phyloP scores from a whole-genome alignment of 2,329 filamentous ascomycete species.

The Xylariaceae sp. region DNA sequence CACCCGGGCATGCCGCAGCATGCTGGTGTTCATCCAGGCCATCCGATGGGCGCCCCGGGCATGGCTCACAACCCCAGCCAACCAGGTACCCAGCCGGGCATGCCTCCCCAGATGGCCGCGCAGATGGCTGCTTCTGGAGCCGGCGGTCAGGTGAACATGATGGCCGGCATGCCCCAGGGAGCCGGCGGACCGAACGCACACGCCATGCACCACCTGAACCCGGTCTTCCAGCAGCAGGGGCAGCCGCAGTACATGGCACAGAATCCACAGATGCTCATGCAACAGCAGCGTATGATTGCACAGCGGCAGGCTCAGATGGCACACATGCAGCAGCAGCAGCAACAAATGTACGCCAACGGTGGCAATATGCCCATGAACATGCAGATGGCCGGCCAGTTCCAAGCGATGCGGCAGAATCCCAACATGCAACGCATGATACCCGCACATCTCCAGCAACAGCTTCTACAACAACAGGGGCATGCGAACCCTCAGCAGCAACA shows the following conservation, averaged over 20 bases:
- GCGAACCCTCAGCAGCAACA: constrained; percentile 25
- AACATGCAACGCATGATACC: constrained; percentile 37
- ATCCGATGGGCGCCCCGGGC: constrained; percentile 55
- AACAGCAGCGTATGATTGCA: constrained; percentile 25
- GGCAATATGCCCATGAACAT: constrained; percentile 39
- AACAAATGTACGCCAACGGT: constrained; percentile 35
- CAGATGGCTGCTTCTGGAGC: constrained; percentile 72
- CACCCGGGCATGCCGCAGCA: constrained; percentile 70
- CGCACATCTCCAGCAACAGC: constrained; percentile 40
- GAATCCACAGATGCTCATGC: constrained; percentile 30
- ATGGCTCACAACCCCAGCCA: constrained; percentile 68
- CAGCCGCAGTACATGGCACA: constrained; percentile 30
- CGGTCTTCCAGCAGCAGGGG: constrained; percentile 50
- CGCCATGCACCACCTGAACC: constrained; percentile 68
- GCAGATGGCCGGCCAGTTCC: constrained; percentile 34
- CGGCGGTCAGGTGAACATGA: constrained; percentile 70
- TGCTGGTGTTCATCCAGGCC: constrained; percentile 62
- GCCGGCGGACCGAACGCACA: constrained; percentile 61
- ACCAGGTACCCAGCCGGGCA: constrained; percentile 62
- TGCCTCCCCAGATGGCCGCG: constrained; percentile 62
- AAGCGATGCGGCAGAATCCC: constrained; percentile 37
- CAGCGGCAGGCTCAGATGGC: no score
- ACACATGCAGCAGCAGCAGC: constrained; percentile 24
- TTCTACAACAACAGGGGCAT: constrained; percentile 29
- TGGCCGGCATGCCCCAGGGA: constrained; percentile 71